These are phyloP conservation scores for Aureobasidium sp. DNA, from an alignment of 2,329 filamentous ascomycete genomes.

Conservation along the genomic window DNA sequence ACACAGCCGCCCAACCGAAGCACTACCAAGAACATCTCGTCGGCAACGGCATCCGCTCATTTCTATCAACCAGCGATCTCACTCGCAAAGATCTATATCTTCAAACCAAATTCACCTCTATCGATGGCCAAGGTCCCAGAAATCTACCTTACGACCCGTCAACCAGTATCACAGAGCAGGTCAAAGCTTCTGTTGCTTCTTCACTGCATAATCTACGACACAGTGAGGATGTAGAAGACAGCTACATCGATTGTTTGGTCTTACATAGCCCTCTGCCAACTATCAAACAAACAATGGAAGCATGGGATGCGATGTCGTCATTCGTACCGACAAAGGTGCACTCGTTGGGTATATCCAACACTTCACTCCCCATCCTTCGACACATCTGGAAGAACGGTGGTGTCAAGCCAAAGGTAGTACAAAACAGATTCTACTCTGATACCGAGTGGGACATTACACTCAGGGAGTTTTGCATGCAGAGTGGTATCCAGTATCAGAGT, in stretches of 20 bases:
- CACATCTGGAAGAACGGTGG: slow-evolving; percentile 40
- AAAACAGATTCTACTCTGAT: slow-evolving; percentile 62
- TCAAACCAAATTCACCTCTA: slow-evolving; percentile 75
- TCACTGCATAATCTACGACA: slow-evolving; percentile 55
- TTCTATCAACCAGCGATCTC: slow-evolving; percentile 52
- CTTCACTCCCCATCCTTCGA: slow-evolving; percentile 46
- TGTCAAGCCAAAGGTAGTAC: slow-evolving; percentile 55
- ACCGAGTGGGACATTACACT: slow-evolving; percentile 54
- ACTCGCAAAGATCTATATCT: slow-evolving; percentile 57
- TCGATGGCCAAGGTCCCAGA: slow-evolving; percentile 50
- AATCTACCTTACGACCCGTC: slow-evolving; percentile 56
- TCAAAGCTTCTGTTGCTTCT: slow-evolving; percentile 56
- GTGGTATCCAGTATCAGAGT: slow-evolving; percentile 48
- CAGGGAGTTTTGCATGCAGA: slow-evolving; percentile 46
- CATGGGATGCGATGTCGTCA: slow-evolving; percentile 57
- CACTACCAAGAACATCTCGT: slow-evolving; percentile 70
- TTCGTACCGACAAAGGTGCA: slow-evolving; percentile 59
- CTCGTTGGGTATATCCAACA: slow-evolving; percentile 68
- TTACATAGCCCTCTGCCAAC: slow-evolving; percentile 49
- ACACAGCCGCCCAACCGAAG: slow-evolving; percentile 70
- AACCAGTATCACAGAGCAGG: slow-evolving; percentile 53
- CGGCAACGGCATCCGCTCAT: slow-evolving; percentile 55
- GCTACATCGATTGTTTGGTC: slow-evolving; percentile 51
- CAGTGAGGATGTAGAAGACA: slow-evolving; percentile 28
- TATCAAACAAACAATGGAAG: slow-evolving; percentile 47